These are phyloP conservation scores for Phytophthora niederhauseri DNA, from an alignment of 352 stramenopile genomes.

Conservation along the genomic window DNA sequence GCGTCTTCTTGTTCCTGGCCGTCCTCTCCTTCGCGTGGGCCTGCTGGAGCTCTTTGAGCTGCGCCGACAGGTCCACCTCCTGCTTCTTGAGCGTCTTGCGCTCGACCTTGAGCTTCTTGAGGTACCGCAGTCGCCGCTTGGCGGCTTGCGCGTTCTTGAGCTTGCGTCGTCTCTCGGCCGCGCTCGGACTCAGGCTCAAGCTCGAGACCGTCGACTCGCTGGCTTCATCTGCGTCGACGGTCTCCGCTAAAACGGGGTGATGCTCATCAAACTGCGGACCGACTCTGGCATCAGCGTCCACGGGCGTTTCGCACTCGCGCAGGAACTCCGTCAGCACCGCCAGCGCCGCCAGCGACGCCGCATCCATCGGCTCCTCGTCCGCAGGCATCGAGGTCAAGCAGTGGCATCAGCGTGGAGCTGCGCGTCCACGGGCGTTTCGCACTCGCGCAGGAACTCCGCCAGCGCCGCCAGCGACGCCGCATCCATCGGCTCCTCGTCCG, in stretches of 20 bases:
- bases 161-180: constrained; percentile 13
- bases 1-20: constrained; percentile 22
- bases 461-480: constrained; percentile 21
- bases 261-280: background rate
- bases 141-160: constrained; percentile 27
- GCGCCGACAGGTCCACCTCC: constrained; percentile 16
- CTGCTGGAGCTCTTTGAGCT: constrained; percentile 18
- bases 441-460: constrained; percentile 27
- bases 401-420: background rate
- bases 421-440: constrained; percentile 8
- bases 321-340: constrained; percentile 25
- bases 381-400: background rate
- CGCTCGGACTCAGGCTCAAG: background rate
- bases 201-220: background rate
- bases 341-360: constrained; percentile 17
- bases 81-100: constrained; percentile 25
- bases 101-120: constrained; percentile 29
- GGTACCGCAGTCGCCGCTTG: constrained; percentile 24
- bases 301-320: constrained; percentile 23
- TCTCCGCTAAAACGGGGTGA: constrained; percentile 4
- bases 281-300: background rate
- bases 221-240: background rate
- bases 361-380: constrained; percentile 19
- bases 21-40: constrained; percentile 6
- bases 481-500: constrained; percentile 18